Evolutionary conservation across 805 yeast species (phyloP), one percentile per base, ranked within the genome.

Genomic region (Candida boidinii): DNA sequence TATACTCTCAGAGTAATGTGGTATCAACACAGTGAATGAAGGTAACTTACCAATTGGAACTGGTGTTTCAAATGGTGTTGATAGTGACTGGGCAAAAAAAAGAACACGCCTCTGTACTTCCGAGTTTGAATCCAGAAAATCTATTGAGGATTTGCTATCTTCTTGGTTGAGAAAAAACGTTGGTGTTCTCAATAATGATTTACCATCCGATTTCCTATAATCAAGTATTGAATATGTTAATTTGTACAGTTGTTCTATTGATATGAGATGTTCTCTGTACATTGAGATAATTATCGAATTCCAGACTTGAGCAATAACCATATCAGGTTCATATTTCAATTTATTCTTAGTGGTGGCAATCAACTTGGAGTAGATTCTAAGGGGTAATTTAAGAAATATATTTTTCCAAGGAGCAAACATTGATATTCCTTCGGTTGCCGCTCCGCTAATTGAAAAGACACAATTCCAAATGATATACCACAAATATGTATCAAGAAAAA

Each of bases 401-500:
- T 71, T 71, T 45, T 73, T 62, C 79, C 78, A 71, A 2, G 77
- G 78, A 5, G 79, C 68, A 55, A 74, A 54, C 16, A 70, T 62
- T 2, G 76, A 70, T 17, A 69, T 64, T 2, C 79, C 79, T 41
- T 68, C 63, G 33, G 64, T 61, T 43, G 70, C 65, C 2, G 76
- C 68, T 13, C 72, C 46, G 11, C 63, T 53, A 10, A 70, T 60
- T 2, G 77, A 71, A 35, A 70, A 64, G 0, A 66, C 40, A 14
- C 76, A 67, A 35, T 70, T 72, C 70, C 76, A 71, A 7, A 72
- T 61, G 31, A 72, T 68, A 38, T 72, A 72, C 79, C 79, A 72
- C 13, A 72, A 54, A 38, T 72, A 72, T 0, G 78, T 72, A 37
- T 72, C 79, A 16, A 72, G 56, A 38, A 70, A 70, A 43, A 70